These are phyloP conservation scores for Leccinum imitatum DNA, from an alignment of 768 basidiomycete genomes.

Conservation along the genomic window DNA sequence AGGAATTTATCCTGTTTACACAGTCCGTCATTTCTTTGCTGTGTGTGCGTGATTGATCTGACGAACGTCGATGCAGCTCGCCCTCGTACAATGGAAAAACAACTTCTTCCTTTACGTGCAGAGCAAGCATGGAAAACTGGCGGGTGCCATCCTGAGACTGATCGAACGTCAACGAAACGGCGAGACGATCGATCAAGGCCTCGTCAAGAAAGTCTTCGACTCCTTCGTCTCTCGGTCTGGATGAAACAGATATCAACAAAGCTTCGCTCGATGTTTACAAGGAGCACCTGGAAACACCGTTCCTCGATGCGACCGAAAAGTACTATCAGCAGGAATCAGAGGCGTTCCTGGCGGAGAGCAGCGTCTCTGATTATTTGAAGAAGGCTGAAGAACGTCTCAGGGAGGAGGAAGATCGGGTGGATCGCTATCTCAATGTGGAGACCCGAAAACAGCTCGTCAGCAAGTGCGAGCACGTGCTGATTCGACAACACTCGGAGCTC, in stretches of 20 bases:
- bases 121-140: slow-evolving; percentile 75
- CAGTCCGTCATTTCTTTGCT: slow-evolving; percentile 51
- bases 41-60: slow-evolving; percentile 2
- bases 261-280: slow-evolving; percentile 92
- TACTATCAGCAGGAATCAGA: slow-evolving; percentile 94
- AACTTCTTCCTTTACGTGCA: slow-evolving; percentile 92
- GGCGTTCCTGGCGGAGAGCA: slow-evolving; percentile 84
- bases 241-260: slow-evolving; percentile 89
- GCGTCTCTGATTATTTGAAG: slow-evolving; percentile 91
- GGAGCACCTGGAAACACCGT: slow-evolving; percentile 85
- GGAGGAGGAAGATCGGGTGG: slow-evolving; percentile 95
- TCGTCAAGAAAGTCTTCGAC: slow-evolving; percentile 93
- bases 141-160: slow-evolving; percentile 81
- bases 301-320: slow-evolving; percentile 83
- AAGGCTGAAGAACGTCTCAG: slow-evolving; percentile 90
- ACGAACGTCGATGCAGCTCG: slow-evolving; percentile 52
- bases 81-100: slow-evolving; percentile 93
- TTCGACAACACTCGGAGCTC: slow-evolving; percentile 76
- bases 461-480: slow-evolving; percentile 91
- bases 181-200: slow-evolving; percentile 86
- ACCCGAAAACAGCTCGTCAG: slow-evolving; percentile 79
- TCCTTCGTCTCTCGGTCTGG: slow-evolving; percentile 94
- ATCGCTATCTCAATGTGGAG: slow-evolving; percentile 86
- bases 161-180: slow-evolving; percentile 95
- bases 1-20: slow-evolving; percentile 94